Conservation (phyloP, 257 asterid species). For the Verbascum thapsus region DNA sequence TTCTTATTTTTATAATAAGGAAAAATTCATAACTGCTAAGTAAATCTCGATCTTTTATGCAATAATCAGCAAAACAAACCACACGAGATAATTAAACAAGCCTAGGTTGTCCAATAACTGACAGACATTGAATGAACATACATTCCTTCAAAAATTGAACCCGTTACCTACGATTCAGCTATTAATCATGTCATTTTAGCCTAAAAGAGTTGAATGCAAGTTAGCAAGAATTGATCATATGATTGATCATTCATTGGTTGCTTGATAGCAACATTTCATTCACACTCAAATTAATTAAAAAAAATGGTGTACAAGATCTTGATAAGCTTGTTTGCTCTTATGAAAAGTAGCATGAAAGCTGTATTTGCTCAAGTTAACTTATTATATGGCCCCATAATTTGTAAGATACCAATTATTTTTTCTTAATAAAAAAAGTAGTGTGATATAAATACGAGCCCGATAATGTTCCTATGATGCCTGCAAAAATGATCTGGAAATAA, state of each 20-base stretch:
- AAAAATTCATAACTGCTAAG: too few relatives aligned
- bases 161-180: too few relatives aligned
- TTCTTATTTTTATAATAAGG: too few relatives aligned
- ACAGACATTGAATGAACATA: too few relatives aligned
- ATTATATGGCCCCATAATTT: background rate
- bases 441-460: constrained; percentile 25
- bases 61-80: too few relatives aligned
- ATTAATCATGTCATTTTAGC: too few relatives aligned
- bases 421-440: constrained; percentile 22
- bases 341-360: constrained; percentile 28
- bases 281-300: constrained; percentile 1
- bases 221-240: constrained; percentile 8
- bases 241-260: background rate
- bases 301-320: constrained; percentile 5
- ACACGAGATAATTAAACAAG: too few relatives aligned
- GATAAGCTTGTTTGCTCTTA: constrained; percentile 1
- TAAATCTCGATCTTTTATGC: too few relatives aligned
- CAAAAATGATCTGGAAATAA: constrained; percentile 41
- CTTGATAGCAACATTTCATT: constrained; percentile 17
- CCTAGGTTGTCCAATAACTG: too few relatives aligned
- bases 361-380: constrained; percentile 8
- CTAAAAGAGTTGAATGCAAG: background rate
- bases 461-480: constrained; percentile 29
- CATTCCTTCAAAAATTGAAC: too few relatives aligned
- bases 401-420: background rate